Evolutionary conservation across 176 grass and related monocot species (phyloP).

Genomic region (Pontederia crassipes): DNA sequence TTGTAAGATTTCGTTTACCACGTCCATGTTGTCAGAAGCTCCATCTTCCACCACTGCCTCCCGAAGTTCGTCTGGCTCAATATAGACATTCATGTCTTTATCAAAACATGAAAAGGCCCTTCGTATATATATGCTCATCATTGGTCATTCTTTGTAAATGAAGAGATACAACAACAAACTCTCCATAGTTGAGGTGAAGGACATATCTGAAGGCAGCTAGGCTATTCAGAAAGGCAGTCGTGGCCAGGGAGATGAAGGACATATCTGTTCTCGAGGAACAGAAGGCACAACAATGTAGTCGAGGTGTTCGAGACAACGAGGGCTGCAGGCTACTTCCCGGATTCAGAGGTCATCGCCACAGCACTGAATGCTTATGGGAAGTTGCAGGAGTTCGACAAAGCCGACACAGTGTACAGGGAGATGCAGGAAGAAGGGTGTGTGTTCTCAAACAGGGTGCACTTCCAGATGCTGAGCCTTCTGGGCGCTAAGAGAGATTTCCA

Average conservation of each 20-base stretch:
- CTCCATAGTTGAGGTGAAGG: constrained; percentile 77
- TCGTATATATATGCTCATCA: constrained; percentile 71
- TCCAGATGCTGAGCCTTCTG: constrained; percentile 91
- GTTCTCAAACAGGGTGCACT: constrained; percentile 83
- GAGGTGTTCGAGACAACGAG: constrained; percentile 85
- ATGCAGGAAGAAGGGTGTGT: constrained; percentile 68
- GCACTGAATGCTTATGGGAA: constrained; percentile 81
- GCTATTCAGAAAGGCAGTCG: constrained; percentile 55
- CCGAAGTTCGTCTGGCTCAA: constrained; percentile 73
- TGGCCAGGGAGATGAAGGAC: constrained; percentile 47
- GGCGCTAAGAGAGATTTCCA: constrained; percentile 63
- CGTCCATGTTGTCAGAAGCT: constrained; percentile 57
- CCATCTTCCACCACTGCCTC: constrained; percentile 72
- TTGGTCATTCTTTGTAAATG: constrained; percentile 95
- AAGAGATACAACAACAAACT: constrained; percentile 87
- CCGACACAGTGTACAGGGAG: constrained; percentile 32
- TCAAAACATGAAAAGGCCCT: constrained; percentile 90
- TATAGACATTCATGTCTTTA: constrained; percentile 84
- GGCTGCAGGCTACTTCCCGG: constrained; percentile 44
- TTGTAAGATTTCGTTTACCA: constrained; percentile 78
- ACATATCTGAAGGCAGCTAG: constrained; percentile 82
- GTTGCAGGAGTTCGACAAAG: constrained; percentile 65
- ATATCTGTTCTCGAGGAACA: constrained; percentile 53
- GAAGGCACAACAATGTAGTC: constrained; percentile 49
- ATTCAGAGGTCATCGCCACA: constrained; percentile 71